Conservation (phyloP, 352 stramenopile species). For the Elongisporangium prolatum region DNA sequence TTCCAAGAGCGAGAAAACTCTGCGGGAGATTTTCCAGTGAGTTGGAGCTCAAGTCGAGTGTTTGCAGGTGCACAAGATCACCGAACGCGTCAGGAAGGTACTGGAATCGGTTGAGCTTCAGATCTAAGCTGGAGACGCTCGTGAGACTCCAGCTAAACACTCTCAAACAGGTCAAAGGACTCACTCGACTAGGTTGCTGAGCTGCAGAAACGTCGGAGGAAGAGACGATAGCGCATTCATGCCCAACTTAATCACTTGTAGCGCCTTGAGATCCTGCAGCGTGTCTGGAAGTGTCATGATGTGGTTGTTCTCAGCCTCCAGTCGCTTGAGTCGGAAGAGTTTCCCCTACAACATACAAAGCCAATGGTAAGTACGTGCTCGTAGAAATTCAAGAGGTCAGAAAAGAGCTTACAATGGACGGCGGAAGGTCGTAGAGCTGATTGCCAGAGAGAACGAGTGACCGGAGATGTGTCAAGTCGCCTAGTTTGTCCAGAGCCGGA, state of each 20-base stretch:
- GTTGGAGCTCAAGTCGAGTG: conserved; percentile 63
- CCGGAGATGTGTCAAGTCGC: conserved; percentile 34
- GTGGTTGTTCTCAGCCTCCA: conserved; percentile 73
- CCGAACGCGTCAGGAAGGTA: conserved; percentile 39
- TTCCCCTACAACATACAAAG: conserved; percentile 33
- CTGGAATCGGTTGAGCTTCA: conserved; percentile 69
- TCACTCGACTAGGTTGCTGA: conserved; percentile 52
- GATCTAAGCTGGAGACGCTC: conserved; percentile 35
- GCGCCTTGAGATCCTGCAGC: conserved; percentile 38
- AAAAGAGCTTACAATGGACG: conserved; percentile 47
- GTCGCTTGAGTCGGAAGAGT: conserved; percentile 42
- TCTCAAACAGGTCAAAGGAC: conserved; percentile 5
- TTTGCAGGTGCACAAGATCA: conserved; percentile 27
- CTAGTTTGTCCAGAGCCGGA: conserved; percentile 44
- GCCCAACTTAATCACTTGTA: conserved; percentile 39
- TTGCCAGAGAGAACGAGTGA: conserved; percentile 52
- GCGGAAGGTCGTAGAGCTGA: conserved; percentile 49
- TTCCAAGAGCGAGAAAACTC: conserved; percentile 40
- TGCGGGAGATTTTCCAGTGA: conserved; percentile 36
- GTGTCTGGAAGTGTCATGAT: conserved; percentile 47
- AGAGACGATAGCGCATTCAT: conserved; percentile 58
- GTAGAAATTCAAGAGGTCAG: neutral
- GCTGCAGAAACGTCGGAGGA: conserved; percentile 42
- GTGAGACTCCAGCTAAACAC: neutral
- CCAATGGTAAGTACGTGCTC: neutral